Percentiles rank a stretch among this genome's conserved stretches.
These are phyloP conservation scores for Phytopythium chamaehyphon DNA, from an alignment of 352 stramenopile genomes.

Conservation along the genomic window DNA sequence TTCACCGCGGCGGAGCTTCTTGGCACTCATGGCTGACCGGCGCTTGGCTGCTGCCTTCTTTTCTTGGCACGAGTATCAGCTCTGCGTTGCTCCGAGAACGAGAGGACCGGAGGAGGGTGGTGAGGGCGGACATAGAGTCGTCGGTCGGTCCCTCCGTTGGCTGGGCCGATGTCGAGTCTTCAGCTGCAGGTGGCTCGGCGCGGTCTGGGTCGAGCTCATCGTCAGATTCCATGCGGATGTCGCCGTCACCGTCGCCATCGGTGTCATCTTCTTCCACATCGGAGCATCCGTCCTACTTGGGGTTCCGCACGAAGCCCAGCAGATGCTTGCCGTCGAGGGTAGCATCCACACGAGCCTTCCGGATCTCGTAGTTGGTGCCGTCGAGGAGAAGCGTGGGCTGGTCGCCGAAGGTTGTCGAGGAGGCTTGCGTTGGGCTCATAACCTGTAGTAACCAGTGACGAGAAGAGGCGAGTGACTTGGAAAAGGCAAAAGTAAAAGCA, in stretches of 20 bases:
- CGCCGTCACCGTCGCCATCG: slow-evolving; percentile 1
- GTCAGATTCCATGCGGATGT: background rate
- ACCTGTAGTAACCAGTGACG: too few relatives aligned
- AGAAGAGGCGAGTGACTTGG: too few relatives aligned
- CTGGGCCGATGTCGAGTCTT: background rate
- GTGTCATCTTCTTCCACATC: slow-evolving; percentile 4
- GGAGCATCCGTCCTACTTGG: background rate
- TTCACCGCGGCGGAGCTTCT: slow-evolving; percentile 5
- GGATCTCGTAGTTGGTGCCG: too few relatives aligned
- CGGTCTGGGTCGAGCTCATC: background rate
- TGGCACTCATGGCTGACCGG: slow-evolving; percentile 4
- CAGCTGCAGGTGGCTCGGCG: background rate
- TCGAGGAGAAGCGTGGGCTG: background rate
- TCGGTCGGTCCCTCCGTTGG: background rate
- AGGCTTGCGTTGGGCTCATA: slow-evolving; percentile 10
- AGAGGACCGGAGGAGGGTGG: background rate
- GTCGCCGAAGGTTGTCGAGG: background rate
- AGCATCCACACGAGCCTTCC: background rate
- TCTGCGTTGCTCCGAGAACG: slow-evolving; percentile 5
- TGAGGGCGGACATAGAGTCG: background rate
- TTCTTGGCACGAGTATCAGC: slow-evolving; percentile 5
- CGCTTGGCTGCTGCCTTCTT: slow-evolving; percentile 11
- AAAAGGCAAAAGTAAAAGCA: too few relatives aligned
- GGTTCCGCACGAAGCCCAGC: slow-evolving; percentile 7
- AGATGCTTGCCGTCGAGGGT: slow-evolving; percentile 14